Conservation (phyloP, 1,139 yeast genomes). For the Blastobotrys malaysiensis region DNA sequence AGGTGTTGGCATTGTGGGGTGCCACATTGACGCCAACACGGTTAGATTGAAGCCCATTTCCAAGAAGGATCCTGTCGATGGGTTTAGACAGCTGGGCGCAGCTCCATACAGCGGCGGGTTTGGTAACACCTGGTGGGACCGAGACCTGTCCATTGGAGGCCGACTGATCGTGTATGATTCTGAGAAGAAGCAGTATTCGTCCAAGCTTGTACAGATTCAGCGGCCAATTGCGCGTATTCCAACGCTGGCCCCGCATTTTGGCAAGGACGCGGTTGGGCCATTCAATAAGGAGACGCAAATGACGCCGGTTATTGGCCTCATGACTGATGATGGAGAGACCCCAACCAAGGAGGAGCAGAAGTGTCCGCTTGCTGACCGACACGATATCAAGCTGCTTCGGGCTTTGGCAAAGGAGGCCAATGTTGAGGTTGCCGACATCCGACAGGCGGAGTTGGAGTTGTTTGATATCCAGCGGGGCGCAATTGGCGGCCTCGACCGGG, state of each 20-base stretch:
- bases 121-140: slow-evolving; percentile 81
- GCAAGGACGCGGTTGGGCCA: slow-evolving; percentile 68
- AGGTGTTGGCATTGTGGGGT: slow-evolving; percentile 80
- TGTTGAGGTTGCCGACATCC: slow-evolving; percentile 53
- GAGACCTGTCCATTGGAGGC: slow-evolving; percentile 89
- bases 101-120: slow-evolving; percentile 91
- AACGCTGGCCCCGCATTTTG: slow-evolving; percentile 89
- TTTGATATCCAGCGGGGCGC: slow-evolving; percentile 81
- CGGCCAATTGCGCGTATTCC: slow-evolving; percentile 88
- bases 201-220: slow-evolving; percentile 72
- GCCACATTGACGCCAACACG: slow-evolving; percentile 90
- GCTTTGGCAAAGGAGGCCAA: slow-evolving; percentile 62
- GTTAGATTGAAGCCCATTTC: slow-evolving; percentile 73
- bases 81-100: slow-evolving; percentile 82
- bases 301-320: slow-evolving; percentile 78
- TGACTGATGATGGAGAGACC: slow-evolving; percentile 25
- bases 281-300: slow-evolving; percentile 85
- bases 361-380: slow-evolving; percentile 62
- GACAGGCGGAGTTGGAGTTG: slow-evolving; percentile 80
- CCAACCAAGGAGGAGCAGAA: slow-evolving; percentile 55
- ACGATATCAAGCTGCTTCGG: slow-evolving; percentile 66
- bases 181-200: slow-evolving; percentile 31
- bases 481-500: slow-evolving; percentile 84
- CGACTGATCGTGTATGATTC: slow-evolving; percentile 61
- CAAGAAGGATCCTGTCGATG: slow-evolving; percentile 58